Evolutionary conservation across 2,329 filamentous ascomycete species (phyloP).

Genomic region (Alternaria alternata): DNA sequence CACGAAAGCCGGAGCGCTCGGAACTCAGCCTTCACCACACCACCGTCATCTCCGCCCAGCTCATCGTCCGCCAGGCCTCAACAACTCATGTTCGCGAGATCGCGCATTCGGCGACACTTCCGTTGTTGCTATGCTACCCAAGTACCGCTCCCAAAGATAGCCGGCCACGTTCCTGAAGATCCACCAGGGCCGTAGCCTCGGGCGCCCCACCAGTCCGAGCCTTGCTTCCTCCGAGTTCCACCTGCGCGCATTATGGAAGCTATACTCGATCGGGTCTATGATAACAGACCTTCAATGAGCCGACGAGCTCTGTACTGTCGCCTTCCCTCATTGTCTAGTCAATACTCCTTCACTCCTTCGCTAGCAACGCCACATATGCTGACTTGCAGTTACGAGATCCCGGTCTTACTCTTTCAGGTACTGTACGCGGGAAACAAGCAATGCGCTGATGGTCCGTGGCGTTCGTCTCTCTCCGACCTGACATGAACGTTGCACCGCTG

Average conservation of each 20-base stretch:
- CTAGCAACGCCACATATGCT: conserved; percentile 30
- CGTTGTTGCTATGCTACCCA: conserved; percentile 6
- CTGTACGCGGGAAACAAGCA: conserved; percentile 28
- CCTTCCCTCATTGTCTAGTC: conserved; percentile 17
- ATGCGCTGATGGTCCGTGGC: conserved; percentile 13
- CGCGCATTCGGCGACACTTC: conserved; percentile 19
- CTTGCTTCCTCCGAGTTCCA: not conserved
- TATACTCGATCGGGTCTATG: conserved; percentile 24
- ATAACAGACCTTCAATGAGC: conserved; percentile 19
- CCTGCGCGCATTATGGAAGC: not conserved
- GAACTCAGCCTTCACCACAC: conserved; percentile 10
- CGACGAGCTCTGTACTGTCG: conserved; percentile 2
- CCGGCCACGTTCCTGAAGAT: conserved; percentile 22
- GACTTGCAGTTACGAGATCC: conserved; percentile 32
- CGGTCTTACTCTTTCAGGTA: conserved; percentile 22
- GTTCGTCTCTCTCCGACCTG: conserved; percentile 10
- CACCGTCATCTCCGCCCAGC: conserved; percentile 21
- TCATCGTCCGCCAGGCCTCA: conserved; percentile 9
- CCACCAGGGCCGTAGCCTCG: conserved; percentile 1
- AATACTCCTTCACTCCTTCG: conserved; percentile 14
- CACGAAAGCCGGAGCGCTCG: conserved; percentile 7
- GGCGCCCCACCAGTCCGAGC: conserved; percentile 2
- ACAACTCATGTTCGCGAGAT: conserved; percentile 6
- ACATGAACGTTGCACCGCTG: conserved; percentile 24
- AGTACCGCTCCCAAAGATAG: not conserved